Conservation (phyloP, 75 land plant species). For the Pinus taeda region DNA sequence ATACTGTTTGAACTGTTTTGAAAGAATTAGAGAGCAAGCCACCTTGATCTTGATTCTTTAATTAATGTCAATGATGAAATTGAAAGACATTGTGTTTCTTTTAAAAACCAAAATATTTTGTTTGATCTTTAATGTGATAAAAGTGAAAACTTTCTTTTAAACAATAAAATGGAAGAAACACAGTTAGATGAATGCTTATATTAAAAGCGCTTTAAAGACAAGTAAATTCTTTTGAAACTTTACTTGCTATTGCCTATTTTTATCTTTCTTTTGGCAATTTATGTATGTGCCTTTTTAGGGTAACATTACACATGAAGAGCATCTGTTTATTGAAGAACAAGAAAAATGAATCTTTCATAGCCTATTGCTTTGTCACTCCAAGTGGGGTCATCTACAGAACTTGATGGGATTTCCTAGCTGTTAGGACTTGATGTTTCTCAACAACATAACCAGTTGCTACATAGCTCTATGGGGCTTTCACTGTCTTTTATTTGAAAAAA, state of each 20-base stretch:
- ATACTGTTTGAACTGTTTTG: background rate
- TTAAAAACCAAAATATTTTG: background rate
- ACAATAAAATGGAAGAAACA: background rate
- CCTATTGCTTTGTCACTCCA: no score
- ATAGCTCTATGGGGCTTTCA: no score
- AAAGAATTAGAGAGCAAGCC: background rate
- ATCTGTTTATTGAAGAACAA: no score
- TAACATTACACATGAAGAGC: no score
- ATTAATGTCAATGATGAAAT: background rate
- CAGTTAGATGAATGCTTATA: background rate
- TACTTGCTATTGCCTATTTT: background rate
- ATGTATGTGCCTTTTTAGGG: no score
- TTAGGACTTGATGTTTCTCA: no score
- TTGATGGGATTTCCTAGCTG: no score
- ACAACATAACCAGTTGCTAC: no score
- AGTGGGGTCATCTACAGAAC: no score
- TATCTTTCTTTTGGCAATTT: no score
- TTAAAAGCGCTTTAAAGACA: background rate
- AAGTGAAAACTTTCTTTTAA: background rate
- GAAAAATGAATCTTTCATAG: no score
- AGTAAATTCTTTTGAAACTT: background rate
- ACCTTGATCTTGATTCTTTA: background rate
- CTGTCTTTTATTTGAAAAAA: no score
- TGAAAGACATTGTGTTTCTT: background rate
- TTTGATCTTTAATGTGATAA: background rate